Conservation (phyloP, 1,139 yeast species). For the Suhomyces atakaporum region DNA sequence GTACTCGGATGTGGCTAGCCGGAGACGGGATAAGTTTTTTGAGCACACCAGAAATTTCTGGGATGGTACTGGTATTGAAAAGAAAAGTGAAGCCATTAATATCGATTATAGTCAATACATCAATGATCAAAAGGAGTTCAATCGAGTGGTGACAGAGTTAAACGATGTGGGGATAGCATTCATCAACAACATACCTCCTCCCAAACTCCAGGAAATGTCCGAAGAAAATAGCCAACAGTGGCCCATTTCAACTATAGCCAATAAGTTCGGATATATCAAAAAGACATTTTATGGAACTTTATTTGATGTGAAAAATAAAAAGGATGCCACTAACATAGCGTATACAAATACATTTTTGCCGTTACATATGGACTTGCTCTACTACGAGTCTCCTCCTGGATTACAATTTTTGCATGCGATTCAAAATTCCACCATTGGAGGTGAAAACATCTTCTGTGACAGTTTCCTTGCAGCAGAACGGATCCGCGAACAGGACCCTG, state of each 20-base stretch:
- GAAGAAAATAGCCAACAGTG: constrained; percentile 36
- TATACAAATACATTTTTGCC: constrained; percentile 69
- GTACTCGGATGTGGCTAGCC: constrained; percentile 38
- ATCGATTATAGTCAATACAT: constrained; percentile 46
- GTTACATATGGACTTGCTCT: constrained; percentile 77
- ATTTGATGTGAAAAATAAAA: constrained; percentile 65
- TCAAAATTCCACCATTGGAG: constrained; percentile 64
- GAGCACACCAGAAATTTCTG: constrained; percentile 42
- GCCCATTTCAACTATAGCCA: constrained; percentile 54
- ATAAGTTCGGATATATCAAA: constrained; percentile 68
- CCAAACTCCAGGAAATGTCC: constrained; percentile 21
- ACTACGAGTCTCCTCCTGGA: constrained; percentile 86
- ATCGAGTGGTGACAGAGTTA: constrained; percentile 46
- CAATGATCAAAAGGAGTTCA: constrained; percentile 32
- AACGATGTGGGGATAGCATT: constrained; percentile 63
- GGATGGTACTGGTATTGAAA: constrained; percentile 34
- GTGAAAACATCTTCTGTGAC: constrained; percentile 75
- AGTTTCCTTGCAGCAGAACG: constrained; percentile 66
- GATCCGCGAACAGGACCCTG: constrained; percentile 56
- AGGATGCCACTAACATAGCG: constrained; percentile 72
- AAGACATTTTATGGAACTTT: constrained; percentile 73
- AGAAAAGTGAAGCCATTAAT: constrained; percentile 20
- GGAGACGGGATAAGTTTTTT: constrained; percentile 36
- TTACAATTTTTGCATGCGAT: constrained; percentile 70
- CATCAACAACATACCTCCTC: constrained; percentile 53